phyloP scores from a whole-genome alignment of 208 protist species.

The Leishmania mexicana region DNA sequence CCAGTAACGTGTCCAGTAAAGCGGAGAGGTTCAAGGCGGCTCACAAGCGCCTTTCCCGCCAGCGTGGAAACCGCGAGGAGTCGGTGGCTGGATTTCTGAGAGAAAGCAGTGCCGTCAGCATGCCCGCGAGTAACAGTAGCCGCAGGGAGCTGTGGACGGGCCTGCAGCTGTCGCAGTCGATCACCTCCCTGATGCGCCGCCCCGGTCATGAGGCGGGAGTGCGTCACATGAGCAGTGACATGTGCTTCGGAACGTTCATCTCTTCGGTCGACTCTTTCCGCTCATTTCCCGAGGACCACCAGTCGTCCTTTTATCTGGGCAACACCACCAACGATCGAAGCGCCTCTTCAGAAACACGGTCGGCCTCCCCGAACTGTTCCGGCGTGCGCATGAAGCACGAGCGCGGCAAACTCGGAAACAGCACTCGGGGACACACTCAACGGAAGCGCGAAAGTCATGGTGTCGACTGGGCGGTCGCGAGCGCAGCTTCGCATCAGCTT shows the following conservation, averaged over 20 bases:
- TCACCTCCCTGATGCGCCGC: neutral
- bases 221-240: slow-evolving; percentile 14
- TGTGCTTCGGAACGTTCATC: slow-evolving; percentile 7
- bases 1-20: neutral
- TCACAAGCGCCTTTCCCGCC: neutral
- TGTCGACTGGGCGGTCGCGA: neutral
- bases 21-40: neutral
- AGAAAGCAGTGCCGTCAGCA: neutral
- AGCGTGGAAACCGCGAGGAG: neutral
- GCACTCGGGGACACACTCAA: neutral
- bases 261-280: slow-evolving; percentile 2
- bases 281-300: slow-evolving; percentile 7
- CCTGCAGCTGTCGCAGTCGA: slow-evolving; percentile 5
- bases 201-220: neutral
- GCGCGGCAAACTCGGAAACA: neutral
- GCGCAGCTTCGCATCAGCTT: neutral
- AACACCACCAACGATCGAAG: neutral
- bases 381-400: neutral
- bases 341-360: neutral
- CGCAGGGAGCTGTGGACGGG: slow-evolving; percentile 4
- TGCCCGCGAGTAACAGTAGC: neutral
- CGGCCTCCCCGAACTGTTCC: neutral
- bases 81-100: too few species aligned
- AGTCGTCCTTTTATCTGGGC: neutral
- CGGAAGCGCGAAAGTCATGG: neutral